Evolutionary conservation across 192 early-diverging fungal species (phyloP).

Genomic region (Backusella circina): DNA sequence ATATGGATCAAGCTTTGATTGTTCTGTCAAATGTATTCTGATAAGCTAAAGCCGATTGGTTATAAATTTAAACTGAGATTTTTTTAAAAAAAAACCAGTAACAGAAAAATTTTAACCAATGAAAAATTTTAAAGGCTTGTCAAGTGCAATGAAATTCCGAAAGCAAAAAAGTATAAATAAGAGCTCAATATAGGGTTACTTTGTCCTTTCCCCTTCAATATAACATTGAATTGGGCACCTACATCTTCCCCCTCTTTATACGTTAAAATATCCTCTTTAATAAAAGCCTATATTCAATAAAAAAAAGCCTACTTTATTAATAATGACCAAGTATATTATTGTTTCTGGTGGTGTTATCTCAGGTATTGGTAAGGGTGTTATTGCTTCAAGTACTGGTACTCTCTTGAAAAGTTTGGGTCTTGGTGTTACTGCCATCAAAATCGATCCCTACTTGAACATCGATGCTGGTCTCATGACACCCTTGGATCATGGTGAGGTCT

Average conservation of each 20-base stretch:
- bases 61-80: background rate
- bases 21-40: background rate
- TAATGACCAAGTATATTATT: constrained; percentile 89
- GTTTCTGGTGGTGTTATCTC: constrained; percentile 99
- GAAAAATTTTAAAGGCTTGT: background rate
- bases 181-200: background rate
- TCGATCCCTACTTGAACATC: constrained; percentile 99
- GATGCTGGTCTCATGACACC: constrained; percentile 97
- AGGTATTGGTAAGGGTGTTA: constrained; percentile 98
- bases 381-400: constrained; percentile 95
- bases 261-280: background rate
- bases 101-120: background rate
- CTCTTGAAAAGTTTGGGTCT: constrained; percentile 91
- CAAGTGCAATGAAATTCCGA: background rate
- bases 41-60: background rate
- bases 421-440: constrained; percentile 96
- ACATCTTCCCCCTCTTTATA: background rate
- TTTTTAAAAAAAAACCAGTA: background rate
- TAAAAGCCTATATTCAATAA: constrained; percentile 13
- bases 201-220: constrained; percentile 10
- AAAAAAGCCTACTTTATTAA: background rate
- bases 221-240: constrained; percentile 13
- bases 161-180: background rate
- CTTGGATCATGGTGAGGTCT: constrained; percentile 98
- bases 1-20: background rate